phyloP scores from a whole-genome alignment of 2,329 filamentous ascomycete species.

The Graphium sp. region DNA sequence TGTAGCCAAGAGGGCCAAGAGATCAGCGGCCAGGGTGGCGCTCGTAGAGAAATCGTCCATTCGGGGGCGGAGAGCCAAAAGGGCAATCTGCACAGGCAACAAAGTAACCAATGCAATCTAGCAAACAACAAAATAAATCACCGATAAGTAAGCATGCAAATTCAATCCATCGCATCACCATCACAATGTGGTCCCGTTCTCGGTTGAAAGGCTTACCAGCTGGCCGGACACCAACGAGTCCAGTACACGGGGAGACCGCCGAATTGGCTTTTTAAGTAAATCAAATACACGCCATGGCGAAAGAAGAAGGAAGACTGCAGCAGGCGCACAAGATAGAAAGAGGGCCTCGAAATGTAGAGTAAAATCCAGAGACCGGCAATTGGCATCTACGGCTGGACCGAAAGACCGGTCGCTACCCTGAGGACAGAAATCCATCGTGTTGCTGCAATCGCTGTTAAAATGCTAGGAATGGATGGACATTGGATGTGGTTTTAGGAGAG shows the following conservation, averaged over 20 bases:
- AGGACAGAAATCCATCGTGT: neutral
- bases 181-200: too few relatives aligned
- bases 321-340: conserved; percentile 23
- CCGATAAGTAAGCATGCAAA: too few relatives aligned
- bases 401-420: neutral
- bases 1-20: conserved; percentile 6
- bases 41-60: conserved; percentile 3
- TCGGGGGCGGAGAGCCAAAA: conserved; percentile 7
- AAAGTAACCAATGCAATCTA: conserved; percentile 5
- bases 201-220: conserved; percentile 13
- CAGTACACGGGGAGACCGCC: conserved; percentile 9
- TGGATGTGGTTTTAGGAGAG: too few relatives aligned
- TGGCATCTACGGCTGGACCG: neutral
- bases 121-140: too few relatives aligned
- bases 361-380: conserved; percentile 19
- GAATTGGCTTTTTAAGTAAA: neutral
- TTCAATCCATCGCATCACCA: too few relatives aligned
- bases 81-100: conserved; percentile 6
- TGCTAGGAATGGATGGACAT: too few relatives aligned
- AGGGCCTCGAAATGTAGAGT: conserved; percentile 29
- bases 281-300: too few relatives aligned
- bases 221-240: conserved; percentile 14
- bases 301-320: conserved; percentile 20
- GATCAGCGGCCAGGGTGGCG: conserved; percentile 9
- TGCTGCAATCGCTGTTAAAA: too few relatives aligned